phyloP scores from a whole-genome alignment of 2,329 filamentous ascomycete species.

The Pestalotiopsis sp. region DNA sequence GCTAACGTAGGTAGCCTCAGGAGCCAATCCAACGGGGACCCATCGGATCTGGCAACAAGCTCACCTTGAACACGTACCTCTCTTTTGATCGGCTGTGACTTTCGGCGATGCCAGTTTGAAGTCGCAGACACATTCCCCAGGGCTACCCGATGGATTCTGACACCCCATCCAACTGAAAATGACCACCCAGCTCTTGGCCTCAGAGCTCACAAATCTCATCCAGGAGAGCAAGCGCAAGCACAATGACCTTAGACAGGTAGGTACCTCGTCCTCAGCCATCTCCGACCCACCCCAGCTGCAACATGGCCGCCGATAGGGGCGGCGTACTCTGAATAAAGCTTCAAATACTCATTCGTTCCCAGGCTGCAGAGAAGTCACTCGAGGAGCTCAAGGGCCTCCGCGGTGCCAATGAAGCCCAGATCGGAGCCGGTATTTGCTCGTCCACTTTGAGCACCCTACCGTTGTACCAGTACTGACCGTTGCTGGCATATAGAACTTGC shows the following conservation, averaged over 20 bases:
- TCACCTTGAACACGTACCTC: slow-evolving; percentile 12
- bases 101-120: background rate
- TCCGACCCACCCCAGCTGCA: slow-evolving; percentile 20
- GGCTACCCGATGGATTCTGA: slow-evolving; percentile 24
- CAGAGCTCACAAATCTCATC: slow-evolving; percentile 87
- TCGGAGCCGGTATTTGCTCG: slow-evolving; percentile 63
- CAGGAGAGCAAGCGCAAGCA: slow-evolving; percentile 97
- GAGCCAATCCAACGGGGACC: slow-evolving; percentile 3
- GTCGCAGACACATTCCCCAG: background rate
- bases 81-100: background rate
- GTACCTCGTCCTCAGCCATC: background rate
- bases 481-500: slow-evolving; percentile 68
- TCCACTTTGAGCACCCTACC: background rate
- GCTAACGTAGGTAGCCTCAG: background rate
- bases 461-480: slow-evolving; percentile 15
- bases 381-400: slow-evolving; percentile 82
- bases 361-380: slow-evolving; percentile 93
- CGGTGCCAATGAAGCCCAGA: slow-evolving; percentile 74
- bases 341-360: slow-evolving; percentile 13
- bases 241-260: slow-evolving; percentile 80
- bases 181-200: slow-evolving; percentile 87
- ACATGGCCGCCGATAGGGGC: background rate
- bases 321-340: background rate
- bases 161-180: slow-evolving; percentile 55
- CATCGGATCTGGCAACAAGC: slow-evolving; percentile 35